Percentiles rank a stretch among this genome's conserved stretches.
phyloP scores from a whole-genome alignment of 768 basidiomycete genomes.

The Phlegmacium glaucopus region DNA sequence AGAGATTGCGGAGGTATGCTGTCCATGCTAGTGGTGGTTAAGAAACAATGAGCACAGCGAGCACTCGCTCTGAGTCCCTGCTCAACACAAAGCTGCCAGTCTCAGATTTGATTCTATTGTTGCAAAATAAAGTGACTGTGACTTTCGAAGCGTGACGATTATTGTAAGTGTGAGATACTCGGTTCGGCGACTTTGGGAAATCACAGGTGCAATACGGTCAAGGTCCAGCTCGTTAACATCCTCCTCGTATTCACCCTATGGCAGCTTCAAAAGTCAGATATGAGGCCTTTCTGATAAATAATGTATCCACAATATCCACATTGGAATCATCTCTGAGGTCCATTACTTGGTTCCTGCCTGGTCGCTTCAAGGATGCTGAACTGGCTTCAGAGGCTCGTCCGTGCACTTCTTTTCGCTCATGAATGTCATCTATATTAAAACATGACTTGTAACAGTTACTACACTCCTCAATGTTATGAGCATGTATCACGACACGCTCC shows the following conservation, averaged over 20 bases:
- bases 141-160: no score
- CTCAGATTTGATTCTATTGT: no score
- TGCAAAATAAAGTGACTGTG: no score
- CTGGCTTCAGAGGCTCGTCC: constrained; percentile 90
- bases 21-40: constrained; percentile 21
- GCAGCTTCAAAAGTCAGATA: constrained; percentile 66
- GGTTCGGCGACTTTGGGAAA: no score
- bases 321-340: constrained; percentile 87
- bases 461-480: constrained; percentile 84
- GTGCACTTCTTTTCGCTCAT: constrained; percentile 33
- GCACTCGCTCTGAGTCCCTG: constrained; percentile 2
- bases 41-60: constrained; percentile 1
- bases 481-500: constrained; percentile 94
- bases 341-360: constrained; percentile 93
- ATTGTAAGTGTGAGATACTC: no score
- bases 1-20: constrained; percentile 26
- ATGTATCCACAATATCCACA: constrained; percentile 82
- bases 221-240: neutral
- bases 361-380: constrained; percentile 96
- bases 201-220: no score
- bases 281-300: constrained; percentile 79
- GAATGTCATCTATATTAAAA: constrained; percentile 10
- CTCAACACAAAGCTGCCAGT: no score
- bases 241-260: constrained; percentile 37
- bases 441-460: constrained; percentile 55